Conservation (phyloP, 75 land plant genomes). For the Ceratopteris richardii region DNA sequence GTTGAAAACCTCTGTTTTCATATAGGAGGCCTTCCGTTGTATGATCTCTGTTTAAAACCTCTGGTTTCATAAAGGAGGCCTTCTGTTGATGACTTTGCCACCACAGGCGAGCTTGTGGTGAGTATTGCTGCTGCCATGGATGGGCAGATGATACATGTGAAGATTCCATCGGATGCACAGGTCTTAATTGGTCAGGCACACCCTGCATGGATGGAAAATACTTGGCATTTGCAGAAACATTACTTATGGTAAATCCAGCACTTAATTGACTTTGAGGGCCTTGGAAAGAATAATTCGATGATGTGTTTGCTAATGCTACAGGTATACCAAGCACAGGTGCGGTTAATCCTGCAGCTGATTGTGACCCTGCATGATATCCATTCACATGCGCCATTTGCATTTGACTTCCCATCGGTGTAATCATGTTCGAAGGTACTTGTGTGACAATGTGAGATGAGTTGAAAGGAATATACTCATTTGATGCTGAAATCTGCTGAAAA, state of each 20-base stretch:
- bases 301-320: background rate
- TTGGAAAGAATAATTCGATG: background rate
- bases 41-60: no score
- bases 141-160: no score
- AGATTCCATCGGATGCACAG: no score
- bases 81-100: no score
- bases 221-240: background rate
- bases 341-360: background rate
- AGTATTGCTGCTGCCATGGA: no score
- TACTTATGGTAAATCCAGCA: background rate
- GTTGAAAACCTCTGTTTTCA: no score
- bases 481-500: background rate
- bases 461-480: background rate
- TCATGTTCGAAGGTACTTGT: background rate
- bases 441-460: background rate
- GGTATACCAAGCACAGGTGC: conserved; percentile 3
- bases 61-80: no score
- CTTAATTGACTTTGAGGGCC: background rate
- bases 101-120: no score
- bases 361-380: background rate
- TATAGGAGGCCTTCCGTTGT: no score
- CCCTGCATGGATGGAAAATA: background rate
- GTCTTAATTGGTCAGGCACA: background rate
- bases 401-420: background rate
- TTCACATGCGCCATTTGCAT: background rate